Conservation (phyloP, 106 monocot genomes). For the Acorus gramineus region DNA sequence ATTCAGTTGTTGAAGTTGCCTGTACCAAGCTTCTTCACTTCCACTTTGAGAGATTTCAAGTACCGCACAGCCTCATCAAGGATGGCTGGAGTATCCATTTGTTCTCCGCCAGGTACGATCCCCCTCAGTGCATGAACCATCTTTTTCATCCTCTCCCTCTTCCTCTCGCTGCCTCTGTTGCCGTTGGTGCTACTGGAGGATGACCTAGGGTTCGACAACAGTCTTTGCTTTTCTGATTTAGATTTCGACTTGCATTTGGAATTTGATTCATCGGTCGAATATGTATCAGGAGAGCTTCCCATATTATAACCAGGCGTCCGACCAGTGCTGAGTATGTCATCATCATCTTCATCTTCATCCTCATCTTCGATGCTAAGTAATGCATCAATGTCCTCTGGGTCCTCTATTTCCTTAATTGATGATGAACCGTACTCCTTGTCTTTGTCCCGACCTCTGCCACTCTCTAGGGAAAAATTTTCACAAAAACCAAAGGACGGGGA, state of each 20-base stretch:
- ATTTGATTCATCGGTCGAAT: slow-evolving; percentile 1
- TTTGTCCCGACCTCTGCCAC: slow-evolving; percentile 7
- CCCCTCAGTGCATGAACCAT: slow-evolving; percentile 57
- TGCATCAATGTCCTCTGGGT: slow-evolving; percentile 64
- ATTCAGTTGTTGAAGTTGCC: slow-evolving; percentile 23
- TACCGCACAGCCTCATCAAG: slow-evolving; percentile 73
- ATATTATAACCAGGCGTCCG: slow-evolving; percentile 26
- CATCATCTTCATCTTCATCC: slow-evolving; percentile 36
- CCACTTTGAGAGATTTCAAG: slow-evolving; percentile 65
- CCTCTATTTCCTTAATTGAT: slow-evolving; percentile 35
- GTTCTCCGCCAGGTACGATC: slow-evolving; percentile 61
- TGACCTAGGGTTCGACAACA: neutral
- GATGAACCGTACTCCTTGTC: slow-evolving; percentile 23
- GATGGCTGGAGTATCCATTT: slow-evolving; percentile 45
- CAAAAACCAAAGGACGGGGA: slow-evolving; percentile 2
- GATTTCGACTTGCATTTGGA: neutral
- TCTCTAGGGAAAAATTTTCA: slow-evolving; percentile 6
- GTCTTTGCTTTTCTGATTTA: too few relatives aligned
- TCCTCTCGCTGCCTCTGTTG: slow-evolving; percentile 14
- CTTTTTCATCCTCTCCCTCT: slow-evolving; percentile 40
- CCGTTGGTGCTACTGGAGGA: neutral
- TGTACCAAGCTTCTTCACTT: slow-evolving; percentile 58
- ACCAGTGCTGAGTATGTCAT: slow-evolving; percentile 60
- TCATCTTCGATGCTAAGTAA: slow-evolving; percentile 53
- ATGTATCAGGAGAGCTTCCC: slow-evolving; percentile 21